Conservation (phyloP, 805 yeast species). For the Candida ovalis region DNA sequence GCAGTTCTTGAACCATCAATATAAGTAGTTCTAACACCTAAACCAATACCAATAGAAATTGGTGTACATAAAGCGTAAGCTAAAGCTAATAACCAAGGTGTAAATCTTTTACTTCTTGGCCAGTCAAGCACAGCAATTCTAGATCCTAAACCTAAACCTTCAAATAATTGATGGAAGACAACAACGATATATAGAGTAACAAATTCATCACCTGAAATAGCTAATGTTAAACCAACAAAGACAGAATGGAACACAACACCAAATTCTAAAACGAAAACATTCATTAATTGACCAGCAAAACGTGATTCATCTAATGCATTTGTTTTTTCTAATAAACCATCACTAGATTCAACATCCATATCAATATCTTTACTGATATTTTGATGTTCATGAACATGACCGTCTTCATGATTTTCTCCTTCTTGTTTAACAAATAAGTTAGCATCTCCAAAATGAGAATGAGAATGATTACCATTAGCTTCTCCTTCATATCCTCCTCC, state of each 20-base stretch:
- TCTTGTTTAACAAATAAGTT: conserved; percentile 13
- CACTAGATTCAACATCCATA: neutral
- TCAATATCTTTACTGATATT: neutral
- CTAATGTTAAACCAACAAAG: conserved; percentile 73
- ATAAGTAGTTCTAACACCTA: conserved; percentile 63
- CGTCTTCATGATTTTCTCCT: conserved; percentile 7
- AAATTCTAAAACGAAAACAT: conserved; percentile 63
- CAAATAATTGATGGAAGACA: conserved; percentile 77
- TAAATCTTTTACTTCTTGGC: conserved; percentile 32
- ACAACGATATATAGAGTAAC: conserved; percentile 64
- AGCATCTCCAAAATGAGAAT: conserved; percentile 54
- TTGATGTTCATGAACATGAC: conserved; percentile 7
- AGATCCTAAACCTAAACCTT: conserved; percentile 78
- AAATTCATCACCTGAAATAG: conserved; percentile 77
- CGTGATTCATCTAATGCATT: conserved; percentile 27
- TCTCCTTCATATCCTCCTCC: conserved; percentile 16
- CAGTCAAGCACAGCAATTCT: neutral
- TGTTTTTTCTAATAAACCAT: conserved; percentile 33
- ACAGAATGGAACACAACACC: conserved; percentile 83
- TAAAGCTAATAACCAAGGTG: conserved; percentile 46
- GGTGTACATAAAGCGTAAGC: conserved; percentile 60
- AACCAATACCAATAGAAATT: conserved; percentile 67
- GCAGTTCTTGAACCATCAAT: conserved; percentile 51
- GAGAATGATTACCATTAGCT: conserved; percentile 36
- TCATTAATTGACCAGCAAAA: conserved; percentile 52